A percentile compares a stretch with the other conserved stretches of the same genome.
phyloP scores from a whole-genome alignment of 495 filamentous ascomycete genomes.

The Tuber borchii region DNA sequence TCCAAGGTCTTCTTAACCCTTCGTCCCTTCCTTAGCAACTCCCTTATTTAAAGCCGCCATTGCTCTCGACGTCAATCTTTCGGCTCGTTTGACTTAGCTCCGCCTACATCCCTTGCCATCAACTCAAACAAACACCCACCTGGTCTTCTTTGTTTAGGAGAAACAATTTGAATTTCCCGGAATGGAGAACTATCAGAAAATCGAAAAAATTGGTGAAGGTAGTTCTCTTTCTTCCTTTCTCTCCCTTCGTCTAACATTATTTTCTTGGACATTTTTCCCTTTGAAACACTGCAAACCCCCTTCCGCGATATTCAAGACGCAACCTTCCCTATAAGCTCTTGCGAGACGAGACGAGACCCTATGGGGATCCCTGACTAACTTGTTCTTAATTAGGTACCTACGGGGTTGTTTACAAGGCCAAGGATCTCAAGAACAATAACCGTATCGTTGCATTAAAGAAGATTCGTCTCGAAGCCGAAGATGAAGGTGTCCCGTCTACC shows the following conservation, averaged over 20 bases:
- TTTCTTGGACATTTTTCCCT: background rate
- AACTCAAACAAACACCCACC: constrained; percentile 1
- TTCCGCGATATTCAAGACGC: background rate
- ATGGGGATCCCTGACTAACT: background rate
- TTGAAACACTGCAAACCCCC: background rate
- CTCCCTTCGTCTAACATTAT: constrained; percentile 7
- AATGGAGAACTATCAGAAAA: constrained; percentile 99
- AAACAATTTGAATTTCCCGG: background rate
- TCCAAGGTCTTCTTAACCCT: background rate
- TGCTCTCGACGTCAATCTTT: background rate
- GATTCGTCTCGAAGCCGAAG: constrained; percentile 94
- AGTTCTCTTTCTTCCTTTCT: constrained; percentile 35
- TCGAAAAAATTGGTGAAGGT: constrained; percentile 99
- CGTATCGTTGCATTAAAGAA: constrained; percentile 95
- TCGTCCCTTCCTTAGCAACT: background rate
- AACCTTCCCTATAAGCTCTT: background rate
- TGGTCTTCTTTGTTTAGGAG: background rate
- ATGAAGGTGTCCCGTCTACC: constrained; percentile 93
- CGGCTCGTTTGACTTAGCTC: background rate
- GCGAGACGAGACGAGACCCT: background rate
- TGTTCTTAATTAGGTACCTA: constrained; percentile 61
- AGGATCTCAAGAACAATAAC: constrained; percentile 67
- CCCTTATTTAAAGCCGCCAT: background rate
- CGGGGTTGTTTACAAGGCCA: constrained; percentile 87
- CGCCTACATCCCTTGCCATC: background rate